These are phyloP conservation scores for Symbiodinium pilosum DNA, from an alignment of 73 alveolate genomes.

Conservation along the genomic window DNA sequence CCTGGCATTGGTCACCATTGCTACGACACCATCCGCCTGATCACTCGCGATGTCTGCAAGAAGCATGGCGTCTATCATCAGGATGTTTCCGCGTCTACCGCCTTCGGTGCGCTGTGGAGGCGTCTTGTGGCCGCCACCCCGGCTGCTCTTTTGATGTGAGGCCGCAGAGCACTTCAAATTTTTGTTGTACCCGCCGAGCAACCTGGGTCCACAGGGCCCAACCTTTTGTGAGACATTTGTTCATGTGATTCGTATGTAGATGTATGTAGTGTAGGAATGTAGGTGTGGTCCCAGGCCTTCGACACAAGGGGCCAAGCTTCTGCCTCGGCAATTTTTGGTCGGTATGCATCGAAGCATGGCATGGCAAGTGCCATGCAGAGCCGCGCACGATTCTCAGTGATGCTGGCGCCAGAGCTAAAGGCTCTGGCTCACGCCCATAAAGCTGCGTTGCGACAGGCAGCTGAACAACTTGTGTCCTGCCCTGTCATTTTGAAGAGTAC, in stretches of 20 bases:
- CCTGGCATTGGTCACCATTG: conserved; percentile 71
- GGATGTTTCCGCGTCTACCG: conserved; percentile 86
- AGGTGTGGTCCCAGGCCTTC: no score
- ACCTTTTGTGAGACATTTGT: no score
- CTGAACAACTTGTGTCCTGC: no score
- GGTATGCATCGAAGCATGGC: no score
- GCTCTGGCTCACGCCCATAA: not conserved
- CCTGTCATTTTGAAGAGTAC: no score
- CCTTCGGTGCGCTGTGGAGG: conserved; percentile 37
- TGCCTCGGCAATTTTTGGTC: no score
- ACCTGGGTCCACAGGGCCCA: no score
- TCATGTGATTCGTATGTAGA: not conserved
- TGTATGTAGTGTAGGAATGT: no score
- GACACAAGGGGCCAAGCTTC: no score
- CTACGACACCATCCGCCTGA: conserved; percentile 76
- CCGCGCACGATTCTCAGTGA: not conserved
- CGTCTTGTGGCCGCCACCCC: conserved; percentile 84
- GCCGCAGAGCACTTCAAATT: not conserved
- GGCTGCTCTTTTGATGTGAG: conserved; percentile 87
- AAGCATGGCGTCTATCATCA: conserved; percentile 78
- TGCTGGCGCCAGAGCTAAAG: not conserved
- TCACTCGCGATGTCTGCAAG: conserved; percentile 73
- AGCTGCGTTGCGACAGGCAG: not conserved
- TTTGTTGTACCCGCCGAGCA: not conserved
- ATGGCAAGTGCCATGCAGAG: no score